These are phyloP conservation scores for Ogataea methylovora DNA, from an alignment of 805 yeast genomes.

Conservation along the genomic window DNA sequence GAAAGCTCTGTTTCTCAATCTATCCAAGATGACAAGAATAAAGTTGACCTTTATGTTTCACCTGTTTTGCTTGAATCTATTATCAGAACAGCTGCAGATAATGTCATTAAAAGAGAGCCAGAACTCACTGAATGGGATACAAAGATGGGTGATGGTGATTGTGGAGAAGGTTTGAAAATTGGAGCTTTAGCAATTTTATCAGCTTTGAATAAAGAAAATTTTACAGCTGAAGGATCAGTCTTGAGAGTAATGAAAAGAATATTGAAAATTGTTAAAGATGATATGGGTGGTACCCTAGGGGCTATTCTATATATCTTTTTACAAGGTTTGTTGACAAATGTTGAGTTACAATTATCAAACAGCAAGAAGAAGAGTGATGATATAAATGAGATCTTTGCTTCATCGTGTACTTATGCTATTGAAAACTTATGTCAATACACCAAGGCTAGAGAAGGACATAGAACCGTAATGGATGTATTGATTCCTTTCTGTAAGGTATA, in stretches of 20 bases:
- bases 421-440: constrained; percentile 25
- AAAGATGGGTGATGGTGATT: constrained; percentile 36
- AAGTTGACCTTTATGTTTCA: constrained; percentile 15
- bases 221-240: constrained; percentile 20
- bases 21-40: not conserved
- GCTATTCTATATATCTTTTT: constrained; percentile 29
- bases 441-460: constrained; percentile 30
- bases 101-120: constrained; percentile 26
- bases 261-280: constrained; percentile 23
- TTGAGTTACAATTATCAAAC: constrained; percentile 18
- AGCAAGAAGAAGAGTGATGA: constrained; percentile 1
- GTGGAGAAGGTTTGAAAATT: constrained; percentile 30
- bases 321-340: constrained; percentile 12
- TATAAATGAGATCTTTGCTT: constrained; percentile 12
- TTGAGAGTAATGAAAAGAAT: constrained; percentile 17
- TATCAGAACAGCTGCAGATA: constrained; percentile 20
- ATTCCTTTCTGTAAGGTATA: constrained; percentile 26
- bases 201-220: constrained; percentile 15
- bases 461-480: constrained; percentile 33
- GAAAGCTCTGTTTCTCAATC: constrained; percentile 4
- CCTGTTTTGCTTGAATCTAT: constrained; percentile 8
- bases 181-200: constrained; percentile 25
- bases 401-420: constrained; percentile 19
- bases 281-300: constrained; percentile 34
- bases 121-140: constrained; percentile 34